Evolutionary conservation across 1,284 basidiomycete genomes (phyloP).

Genomic region (Chalciporus sp.): DNA sequence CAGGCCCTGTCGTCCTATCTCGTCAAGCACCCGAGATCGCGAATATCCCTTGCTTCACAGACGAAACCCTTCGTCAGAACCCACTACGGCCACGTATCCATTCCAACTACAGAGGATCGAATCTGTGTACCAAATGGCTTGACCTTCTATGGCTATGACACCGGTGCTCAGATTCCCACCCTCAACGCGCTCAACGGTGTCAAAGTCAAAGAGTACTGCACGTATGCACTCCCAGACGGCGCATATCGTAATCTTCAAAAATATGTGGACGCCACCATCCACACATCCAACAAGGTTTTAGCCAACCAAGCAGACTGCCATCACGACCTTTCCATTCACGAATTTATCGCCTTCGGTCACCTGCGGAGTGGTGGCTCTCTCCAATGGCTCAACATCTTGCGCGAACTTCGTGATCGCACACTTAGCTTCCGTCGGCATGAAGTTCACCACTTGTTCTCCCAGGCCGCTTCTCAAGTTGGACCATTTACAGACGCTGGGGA

Average conservation of each 20-base stretch:
- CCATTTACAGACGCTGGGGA: constrained; percentile 17
- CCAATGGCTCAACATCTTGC: constrained; percentile 53
- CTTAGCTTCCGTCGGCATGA: constrained; percentile 41
- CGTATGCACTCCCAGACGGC: constrained; percentile 31
- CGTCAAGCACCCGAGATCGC: constrained; percentile 18
- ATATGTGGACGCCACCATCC: constrained; percentile 38
- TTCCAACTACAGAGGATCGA: constrained; percentile 29
- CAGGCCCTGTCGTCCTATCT: constrained; percentile 10
- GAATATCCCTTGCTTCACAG: constrained; percentile 42
- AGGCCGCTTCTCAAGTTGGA: constrained; percentile 48
- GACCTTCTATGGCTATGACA: constrained; percentile 25
- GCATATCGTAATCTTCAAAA: constrained; percentile 41
- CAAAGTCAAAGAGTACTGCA: constrained; percentile 30
- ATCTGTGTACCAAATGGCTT: constrained; percentile 42
- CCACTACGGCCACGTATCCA: constrained; percentile 36
- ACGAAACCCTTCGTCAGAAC: constrained; percentile 42
- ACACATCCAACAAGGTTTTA: constrained; percentile 47
- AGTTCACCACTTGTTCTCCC: constrained; percentile 42
- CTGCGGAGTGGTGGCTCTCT: constrained; percentile 45
- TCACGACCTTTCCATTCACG: constrained; percentile 41
- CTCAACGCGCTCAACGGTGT: constrained; percentile 10
- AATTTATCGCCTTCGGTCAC: constrained; percentile 44
- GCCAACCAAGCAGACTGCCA: constrained; percentile 44
- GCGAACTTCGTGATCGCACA: constrained; percentile 39
- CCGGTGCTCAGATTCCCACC: constrained; percentile 12